These are phyloP conservation scores for Kwoniella mangroviensis DNA, from an alignment of 768 basidiomycete species.

Conservation along the genomic window DNA sequence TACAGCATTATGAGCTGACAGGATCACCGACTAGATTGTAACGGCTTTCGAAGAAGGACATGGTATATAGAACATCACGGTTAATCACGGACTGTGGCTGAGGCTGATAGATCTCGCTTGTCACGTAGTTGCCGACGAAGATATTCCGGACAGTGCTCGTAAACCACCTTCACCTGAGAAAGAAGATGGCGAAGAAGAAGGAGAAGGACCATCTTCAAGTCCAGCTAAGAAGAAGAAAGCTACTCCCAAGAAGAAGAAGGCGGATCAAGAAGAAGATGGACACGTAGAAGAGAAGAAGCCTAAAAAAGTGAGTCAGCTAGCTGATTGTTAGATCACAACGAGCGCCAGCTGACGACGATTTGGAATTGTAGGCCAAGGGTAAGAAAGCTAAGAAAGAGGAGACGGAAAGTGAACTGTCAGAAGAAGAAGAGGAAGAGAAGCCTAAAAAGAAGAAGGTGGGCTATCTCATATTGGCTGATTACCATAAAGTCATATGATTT, in stretches of 20 bases:
- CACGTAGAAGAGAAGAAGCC: conserved; percentile 28
- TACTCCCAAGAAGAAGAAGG: conserved; percentile 23
- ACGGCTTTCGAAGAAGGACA: conserved; percentile 77
- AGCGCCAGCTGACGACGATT: neutral
- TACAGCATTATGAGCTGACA: conserved; percentile 13
- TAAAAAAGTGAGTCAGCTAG: conserved; percentile 17
- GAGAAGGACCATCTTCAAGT: conserved; percentile 44
- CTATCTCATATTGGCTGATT: neutral
- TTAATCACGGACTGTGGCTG: too few relatives aligned
- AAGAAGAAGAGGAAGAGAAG: conserved; percentile 30
- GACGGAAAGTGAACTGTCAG: conserved; percentile 37
- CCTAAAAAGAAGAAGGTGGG: conserved; percentile 4
- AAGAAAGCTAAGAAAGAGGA: conserved; percentile 25
- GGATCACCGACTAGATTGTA: conserved; percentile 58
- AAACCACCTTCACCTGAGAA: conserved; percentile 39
- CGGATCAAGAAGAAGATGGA: conserved; percentile 19
- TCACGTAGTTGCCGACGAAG: conserved; percentile 71
- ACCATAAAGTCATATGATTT: neutral
- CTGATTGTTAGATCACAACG: too few relatives aligned
- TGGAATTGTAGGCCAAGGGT: neutral
- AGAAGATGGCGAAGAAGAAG: conserved; percentile 33
- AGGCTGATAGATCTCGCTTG: too few relatives aligned
- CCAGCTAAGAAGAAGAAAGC: conserved; percentile 53
- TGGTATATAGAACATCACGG: too few relatives aligned
- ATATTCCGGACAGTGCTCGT: conserved; percentile 62